Evolutionary conservation across 495 filamentous ascomycete genomes (phyloP), one percentile per base, ranked within the genome.

Genomic region (Aspergillus bertholletiae): DNA sequence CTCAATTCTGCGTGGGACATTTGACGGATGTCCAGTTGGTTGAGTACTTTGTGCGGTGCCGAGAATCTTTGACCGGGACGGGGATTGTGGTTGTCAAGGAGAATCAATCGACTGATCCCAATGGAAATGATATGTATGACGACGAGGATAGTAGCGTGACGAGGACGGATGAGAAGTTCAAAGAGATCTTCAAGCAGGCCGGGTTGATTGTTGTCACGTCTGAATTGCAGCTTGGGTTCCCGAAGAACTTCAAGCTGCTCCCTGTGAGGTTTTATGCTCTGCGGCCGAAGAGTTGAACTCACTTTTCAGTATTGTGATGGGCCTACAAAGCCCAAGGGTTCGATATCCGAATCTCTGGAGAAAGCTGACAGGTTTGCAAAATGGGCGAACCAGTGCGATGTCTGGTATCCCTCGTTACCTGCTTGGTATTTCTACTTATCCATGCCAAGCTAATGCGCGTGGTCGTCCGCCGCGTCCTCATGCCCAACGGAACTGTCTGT

Each of bases 1-100:
- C 83, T 45, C 93, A 97, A 71, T 96, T 92, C 92, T 97, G 92
- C 72, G 70, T 95, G n/a, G 89, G 90, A 15, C 88, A 96, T 65
- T 71, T 97, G 49, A 92, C 84, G n/a, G 93, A 96, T 72, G 62
- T 61, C 34, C 84, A 96, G 69, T 66, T 97, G 20, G 80, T 84
- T 20, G 75, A 65, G 13, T 96, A 86, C 54, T 69, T 96, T 9
- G 52, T 69, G 56, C 74, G 87, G 34, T 89, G 89, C 62, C 77
- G 72, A 35, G 58, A 61, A 0, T 80, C 75, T 0, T 54, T 95
- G 46, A 77, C 71, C 9, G 63, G 67, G 1, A 58, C 24, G 8
- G 74, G 88, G 45, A 66, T 76, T 51, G 82, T 97, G 26, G 84
- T 96, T 5, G 72, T 96, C 21, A 97, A 97, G 74, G 92, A 97